A percentile compares a stretch with the other conserved stretches of the same genome.
Evolutionary conservation across 129 eudicot genomes (phyloP).

Genomic region (sunflower (Helianthus annuus)): DNA sequence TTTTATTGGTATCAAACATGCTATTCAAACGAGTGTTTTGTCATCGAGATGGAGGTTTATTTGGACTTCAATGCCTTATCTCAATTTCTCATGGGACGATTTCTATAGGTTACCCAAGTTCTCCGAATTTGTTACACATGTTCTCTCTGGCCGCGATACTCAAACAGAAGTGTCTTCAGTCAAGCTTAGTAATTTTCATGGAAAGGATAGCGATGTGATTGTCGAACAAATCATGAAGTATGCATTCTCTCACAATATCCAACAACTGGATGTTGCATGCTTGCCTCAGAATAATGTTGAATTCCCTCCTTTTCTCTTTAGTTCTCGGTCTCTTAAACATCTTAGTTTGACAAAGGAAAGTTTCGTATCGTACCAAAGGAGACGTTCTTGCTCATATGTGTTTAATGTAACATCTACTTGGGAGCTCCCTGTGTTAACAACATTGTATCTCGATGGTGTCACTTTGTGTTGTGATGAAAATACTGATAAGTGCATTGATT

Average conservation of each 20-base stretch:
- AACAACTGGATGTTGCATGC: too few relatives aligned
- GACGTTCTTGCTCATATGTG: too few relatives aligned
- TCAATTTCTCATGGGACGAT: not conserved
- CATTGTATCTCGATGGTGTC: not conserved
- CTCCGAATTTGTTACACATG: slow-evolving; percentile 20
- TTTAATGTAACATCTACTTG: not conserved
- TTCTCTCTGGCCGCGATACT: slow-evolving; percentile 9
- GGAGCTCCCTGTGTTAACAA: slow-evolving; percentile 16
- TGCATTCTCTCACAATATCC: too few relatives aligned
- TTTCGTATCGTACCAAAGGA: too few relatives aligned
- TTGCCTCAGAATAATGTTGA: too few relatives aligned
- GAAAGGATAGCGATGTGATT: too few relatives aligned
- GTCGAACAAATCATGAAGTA: too few relatives aligned
- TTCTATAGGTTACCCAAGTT: not conserved
- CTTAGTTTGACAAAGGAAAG: too few relatives aligned
- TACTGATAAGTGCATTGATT: not conserved
- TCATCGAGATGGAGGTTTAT: slow-evolving; percentile 29
- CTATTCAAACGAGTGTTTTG: slow-evolving; percentile 19
- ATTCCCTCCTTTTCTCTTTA: too few relatives aligned
- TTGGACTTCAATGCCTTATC: slow-evolving; percentile 29
- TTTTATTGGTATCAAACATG: slow-evolving; percentile 10
- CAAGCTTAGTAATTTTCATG: too few relatives aligned
- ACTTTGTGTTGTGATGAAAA: not conserved
- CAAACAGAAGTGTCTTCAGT: too few relatives aligned
- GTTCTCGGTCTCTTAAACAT: too few relatives aligned